Evolutionary conservation across 352 stramenopile species (phyloP).

Genomic region (Thalassiosira allenii): DNA sequence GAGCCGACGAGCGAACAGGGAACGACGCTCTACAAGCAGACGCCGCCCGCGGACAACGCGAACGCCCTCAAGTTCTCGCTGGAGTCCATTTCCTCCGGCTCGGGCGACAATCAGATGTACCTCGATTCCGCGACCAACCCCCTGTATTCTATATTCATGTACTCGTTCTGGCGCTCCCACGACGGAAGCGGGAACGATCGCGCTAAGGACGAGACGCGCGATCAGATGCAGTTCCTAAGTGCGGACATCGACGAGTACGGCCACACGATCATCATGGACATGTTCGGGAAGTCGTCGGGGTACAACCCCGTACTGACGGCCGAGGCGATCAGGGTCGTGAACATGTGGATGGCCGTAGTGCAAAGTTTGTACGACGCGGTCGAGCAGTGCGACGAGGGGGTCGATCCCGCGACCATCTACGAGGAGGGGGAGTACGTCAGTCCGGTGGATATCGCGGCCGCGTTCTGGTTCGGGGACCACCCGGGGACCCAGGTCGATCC

Average conservation of each 20-base stretch:
- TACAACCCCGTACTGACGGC: constrained; percentile 47
- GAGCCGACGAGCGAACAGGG: too few relatives aligned
- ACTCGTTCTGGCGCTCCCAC: constrained; percentile 30
- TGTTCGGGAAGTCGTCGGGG: constrained; percentile 70
- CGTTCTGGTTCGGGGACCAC: constrained; percentile 84
- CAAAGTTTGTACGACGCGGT: constrained; percentile 72
- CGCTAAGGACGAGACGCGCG: constrained; percentile 1
- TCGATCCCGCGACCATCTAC: too few relatives aligned
- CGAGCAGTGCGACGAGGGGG: constrained; percentile 52
- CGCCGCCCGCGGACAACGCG: neutral
- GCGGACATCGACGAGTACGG: constrained; percentile 68
- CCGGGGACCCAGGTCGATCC: constrained; percentile 37
- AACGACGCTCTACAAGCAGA: constrained; percentile 1
- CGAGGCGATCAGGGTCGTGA: constrained; percentile 69
- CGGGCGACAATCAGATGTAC: too few relatives aligned
- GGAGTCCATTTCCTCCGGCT: too few relatives aligned
- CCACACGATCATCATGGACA: constrained; percentile 77
- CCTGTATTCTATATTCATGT: constrained; percentile 57
- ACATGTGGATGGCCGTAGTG: constrained; percentile 77
- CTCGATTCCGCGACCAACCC: constrained; percentile 37
- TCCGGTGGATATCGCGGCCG: constrained; percentile 72
- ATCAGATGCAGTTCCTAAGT: constrained; percentile 69
- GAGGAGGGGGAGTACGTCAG: constrained; percentile 47
- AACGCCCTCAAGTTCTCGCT: constrained; percentile 32
- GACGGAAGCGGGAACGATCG: constrained; percentile 27